Evolutionary conservation across 2,329 filamentous ascomycete species (phyloP).

Genomic region (Ramichloridium luteum): DNA sequence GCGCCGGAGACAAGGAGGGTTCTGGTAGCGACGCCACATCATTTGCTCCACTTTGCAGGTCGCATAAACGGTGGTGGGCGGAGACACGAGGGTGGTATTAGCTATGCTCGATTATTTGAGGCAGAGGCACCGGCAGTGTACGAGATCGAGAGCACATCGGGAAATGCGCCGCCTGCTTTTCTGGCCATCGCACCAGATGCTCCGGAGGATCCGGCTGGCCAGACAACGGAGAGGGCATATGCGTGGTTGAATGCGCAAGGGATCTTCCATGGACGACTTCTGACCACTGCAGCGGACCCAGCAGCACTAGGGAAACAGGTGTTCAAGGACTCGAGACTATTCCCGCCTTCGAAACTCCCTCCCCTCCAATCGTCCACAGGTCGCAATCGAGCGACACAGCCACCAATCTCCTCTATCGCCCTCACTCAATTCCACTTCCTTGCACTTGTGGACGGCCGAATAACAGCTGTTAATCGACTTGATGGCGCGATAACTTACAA

Average conservation of each 20-base stretch:
- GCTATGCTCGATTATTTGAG: conserved; percentile 82
- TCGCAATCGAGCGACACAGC: conserved; percentile 52
- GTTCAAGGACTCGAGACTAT: conserved; percentile 65
- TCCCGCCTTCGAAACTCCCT: conserved; percentile 62
- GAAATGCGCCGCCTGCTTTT: conserved; percentile 45
- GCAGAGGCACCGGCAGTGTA: conserved; percentile 67
- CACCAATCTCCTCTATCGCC: conserved; percentile 65
- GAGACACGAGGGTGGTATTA: conserved; percentile 64
- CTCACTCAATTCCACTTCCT: conserved; percentile 92
- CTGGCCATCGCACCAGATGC: conserved; percentile 68
- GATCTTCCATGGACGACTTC: conserved; percentile 72
- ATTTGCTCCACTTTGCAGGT: conserved; percentile 70
- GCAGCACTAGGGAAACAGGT: conserved; percentile 60
- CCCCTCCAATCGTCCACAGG: conserved; percentile 53
- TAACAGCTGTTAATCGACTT: conserved; percentile 77
- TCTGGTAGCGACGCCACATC: conserved; percentile 64
- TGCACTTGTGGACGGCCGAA: conserved; percentile 64
- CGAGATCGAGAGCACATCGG: conserved; percentile 52
- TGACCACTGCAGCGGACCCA: conserved; percentile 42
- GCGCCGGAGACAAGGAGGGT: conserved; percentile 62
- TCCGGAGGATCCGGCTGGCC: conserved; percentile 33
- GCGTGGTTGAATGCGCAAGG: conserved; percentile 86
- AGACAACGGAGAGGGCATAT: conserved; percentile 53
- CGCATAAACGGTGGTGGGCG: conserved; percentile 54
- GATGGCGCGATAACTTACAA: conserved; percentile 80